These are phyloP conservation scores for Backusella luteola DNA, from an alignment of 192 early-diverging fungal genomes.

Conservation along the genomic window DNA sequence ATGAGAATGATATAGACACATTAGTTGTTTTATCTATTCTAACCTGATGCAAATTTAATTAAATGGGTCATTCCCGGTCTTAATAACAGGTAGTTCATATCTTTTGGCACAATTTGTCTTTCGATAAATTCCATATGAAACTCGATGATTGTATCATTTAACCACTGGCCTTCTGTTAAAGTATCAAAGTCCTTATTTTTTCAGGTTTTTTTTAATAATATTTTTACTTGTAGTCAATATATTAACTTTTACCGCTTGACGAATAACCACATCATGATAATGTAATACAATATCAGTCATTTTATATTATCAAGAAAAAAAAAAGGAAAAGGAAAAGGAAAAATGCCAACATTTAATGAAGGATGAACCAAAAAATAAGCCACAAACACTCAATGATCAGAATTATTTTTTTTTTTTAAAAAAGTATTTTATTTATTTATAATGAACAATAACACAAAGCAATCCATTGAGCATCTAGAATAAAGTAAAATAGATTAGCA, in stretches of 20 bases:
- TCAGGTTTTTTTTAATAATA: neutral
- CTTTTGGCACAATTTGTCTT: neutral
- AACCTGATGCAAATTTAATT: conserved; percentile 16
- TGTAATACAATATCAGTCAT: conserved; percentile 14
- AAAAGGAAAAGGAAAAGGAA: neutral
- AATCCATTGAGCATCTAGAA: neutral
- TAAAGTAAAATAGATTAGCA: neutral
- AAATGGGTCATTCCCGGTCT: conserved; percentile 21
- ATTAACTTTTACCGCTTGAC: neutral
- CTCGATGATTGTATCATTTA: conserved; percentile 27
- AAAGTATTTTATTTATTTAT: conserved; percentile 3
- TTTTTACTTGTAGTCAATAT: neutral
- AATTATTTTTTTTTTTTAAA: neutral
- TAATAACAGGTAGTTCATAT: neutral
- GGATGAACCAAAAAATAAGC: neutral
- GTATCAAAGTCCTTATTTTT: conserved; percentile 16
- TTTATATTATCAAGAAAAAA: neutral
- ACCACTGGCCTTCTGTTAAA: conserved; percentile 7
- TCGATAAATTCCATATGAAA: conserved; percentile 29
- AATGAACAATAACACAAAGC: neutral
- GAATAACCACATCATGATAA: conserved; percentile 24
- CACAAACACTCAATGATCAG: neutral
- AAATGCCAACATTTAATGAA: neutral
- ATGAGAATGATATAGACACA: neutral
- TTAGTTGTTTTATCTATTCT: neutral